Conservation (phyloP, 768 basidiomycete genomes). For the Mycena amicta region DNA sequence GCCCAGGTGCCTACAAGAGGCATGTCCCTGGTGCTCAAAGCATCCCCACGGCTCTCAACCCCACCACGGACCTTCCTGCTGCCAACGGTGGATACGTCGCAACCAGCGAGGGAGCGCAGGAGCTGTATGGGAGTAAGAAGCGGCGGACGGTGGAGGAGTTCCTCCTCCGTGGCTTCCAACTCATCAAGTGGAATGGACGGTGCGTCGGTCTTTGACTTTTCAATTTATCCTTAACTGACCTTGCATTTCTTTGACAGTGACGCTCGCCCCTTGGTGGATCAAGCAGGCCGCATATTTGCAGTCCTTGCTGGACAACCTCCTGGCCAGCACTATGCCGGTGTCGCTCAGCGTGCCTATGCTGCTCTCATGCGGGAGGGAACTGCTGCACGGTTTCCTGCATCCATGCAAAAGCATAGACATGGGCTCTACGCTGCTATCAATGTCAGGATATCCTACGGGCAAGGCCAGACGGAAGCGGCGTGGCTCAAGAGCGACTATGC, state of each 20-base stretch:
- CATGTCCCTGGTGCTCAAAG: background rate
- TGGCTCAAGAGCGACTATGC: slow-evolving; percentile 1
- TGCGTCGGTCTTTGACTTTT: background rate
- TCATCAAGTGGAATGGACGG: background rate
- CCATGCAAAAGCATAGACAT: slow-evolving; percentile 4
- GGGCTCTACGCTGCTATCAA: slow-evolving; percentile 21
- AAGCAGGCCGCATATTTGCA: background rate
- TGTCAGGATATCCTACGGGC: slow-evolving; percentile 23
- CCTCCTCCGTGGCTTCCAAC: background rate
- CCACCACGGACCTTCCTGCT: background rate
- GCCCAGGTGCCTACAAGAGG: background rate
- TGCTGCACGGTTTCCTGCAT: background rate
- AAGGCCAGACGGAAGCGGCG: slow-evolving; percentile 17
- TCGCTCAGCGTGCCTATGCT: background rate
- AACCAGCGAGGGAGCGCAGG: background rate
- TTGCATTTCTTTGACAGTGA: too few relatives aligned
- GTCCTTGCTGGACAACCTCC: slow-evolving; percentile 18
- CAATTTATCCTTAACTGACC: background rate
- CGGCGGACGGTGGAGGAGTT: background rate
- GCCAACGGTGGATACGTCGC: background rate
- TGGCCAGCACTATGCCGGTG: background rate
- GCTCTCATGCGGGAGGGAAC: background rate
- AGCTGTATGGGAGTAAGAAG: background rate
- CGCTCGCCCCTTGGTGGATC: background rate
- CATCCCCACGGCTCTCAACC: background rate